A percentile compares a stretch with the other conserved stretches of the same genome.
Conservation (phyloP, 2,329 filamentous ascomycete species). For the Ophiostoma pallidulum region DNA sequence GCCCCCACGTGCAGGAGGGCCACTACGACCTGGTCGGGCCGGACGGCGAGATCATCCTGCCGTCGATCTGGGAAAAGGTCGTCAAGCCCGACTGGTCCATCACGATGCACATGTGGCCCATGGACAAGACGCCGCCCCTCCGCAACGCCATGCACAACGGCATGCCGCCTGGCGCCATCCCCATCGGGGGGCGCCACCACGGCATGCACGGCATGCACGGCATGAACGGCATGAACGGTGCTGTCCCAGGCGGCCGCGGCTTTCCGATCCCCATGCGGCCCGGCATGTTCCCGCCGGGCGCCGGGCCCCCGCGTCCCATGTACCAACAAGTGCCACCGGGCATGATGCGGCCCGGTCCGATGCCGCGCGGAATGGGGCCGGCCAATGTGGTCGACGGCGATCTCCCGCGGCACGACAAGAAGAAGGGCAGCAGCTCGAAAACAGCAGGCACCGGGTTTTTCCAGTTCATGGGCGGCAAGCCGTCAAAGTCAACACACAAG, state of each 20-base stretch:
- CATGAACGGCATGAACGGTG: slow-evolving; percentile 3
- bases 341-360: neutral
- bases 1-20: slow-evolving; percentile 65
- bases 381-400: slow-evolving; percentile 15
- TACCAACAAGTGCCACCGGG: neutral
- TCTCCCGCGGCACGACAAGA: slow-evolving; percentile 10
- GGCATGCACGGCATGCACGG: slow-evolving; percentile 4
- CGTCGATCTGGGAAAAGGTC: slow-evolving; percentile 71
- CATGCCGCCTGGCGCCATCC: slow-evolving; percentile 4
- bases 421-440: slow-evolving; percentile 13
- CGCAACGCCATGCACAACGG: slow-evolving; percentile 12
- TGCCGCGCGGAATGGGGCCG: neutral
- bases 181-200: neutral
- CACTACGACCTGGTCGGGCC: slow-evolving; percentile 75
- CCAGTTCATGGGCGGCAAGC: slow-evolving; percentile 15
- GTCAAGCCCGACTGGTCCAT: slow-evolving; percentile 66
- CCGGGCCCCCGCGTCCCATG: neutral
- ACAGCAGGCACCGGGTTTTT: slow-evolving; percentile 5
- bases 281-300: neutral
- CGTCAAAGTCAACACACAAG: slow-evolving; percentile 13
- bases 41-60: slow-evolving; percentile 73
- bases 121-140: slow-evolving; percentile 32
- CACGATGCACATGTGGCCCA: slow-evolving; percentile 51
- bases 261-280: slow-evolving; percentile 8
- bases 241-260: no score